These are phyloP conservation scores for Hypoxylon sp. DNA, from an alignment of 2,329 filamentous ascomycete genomes.

Conservation along the genomic window DNA sequence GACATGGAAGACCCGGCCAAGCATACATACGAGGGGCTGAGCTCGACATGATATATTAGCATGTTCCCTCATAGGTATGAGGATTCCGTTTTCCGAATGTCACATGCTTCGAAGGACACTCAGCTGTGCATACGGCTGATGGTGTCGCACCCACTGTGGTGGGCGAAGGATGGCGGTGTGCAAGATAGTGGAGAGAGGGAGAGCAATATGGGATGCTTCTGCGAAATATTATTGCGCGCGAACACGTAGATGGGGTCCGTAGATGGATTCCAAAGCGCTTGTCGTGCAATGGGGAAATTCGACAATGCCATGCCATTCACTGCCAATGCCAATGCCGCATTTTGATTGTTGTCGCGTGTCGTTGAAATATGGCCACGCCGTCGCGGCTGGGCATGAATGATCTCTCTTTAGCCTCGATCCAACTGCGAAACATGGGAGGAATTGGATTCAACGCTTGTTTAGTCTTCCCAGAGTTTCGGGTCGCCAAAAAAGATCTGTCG, in stretches of 20 bases:
- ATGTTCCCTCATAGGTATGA: conserved; percentile 14
- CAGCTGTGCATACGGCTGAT: conserved; percentile 32
- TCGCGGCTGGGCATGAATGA: conserved; percentile 46
- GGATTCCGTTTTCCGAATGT: conserved; percentile 33
- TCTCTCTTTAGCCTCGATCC: conserved; percentile 47
- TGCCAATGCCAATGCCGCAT: conserved; percentile 3
- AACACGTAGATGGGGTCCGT: conserved; percentile 3
- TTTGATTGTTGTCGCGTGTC: conserved; percentile 35
- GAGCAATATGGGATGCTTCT: conserved; percentile 25
- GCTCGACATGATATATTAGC: conserved; percentile 28
- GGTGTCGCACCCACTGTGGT: conserved; percentile 30
- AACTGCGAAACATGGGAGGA: conserved; percentile 49
- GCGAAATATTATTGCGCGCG: conserved; percentile 12
- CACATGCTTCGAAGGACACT: conserved; percentile 39
- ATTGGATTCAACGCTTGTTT: conserved; percentile 56
- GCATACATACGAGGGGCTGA: conserved; percentile 18
- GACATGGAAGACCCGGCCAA: conserved; percentile 29
- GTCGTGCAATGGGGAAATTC: neutral
- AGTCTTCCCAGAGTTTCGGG: conserved; percentile 55
- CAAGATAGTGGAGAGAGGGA: conserved; percentile 38
- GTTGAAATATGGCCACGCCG: conserved; percentile 45
- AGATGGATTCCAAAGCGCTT: conserved; percentile 1
- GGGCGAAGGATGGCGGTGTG: conserved; percentile 44
- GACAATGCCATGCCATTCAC: conserved; percentile 4
- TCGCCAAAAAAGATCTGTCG: conserved; percentile 52